Base-by-base conservation (phyloP, 2,329 filamentous ascomycete species). In the Xylaria digitata region DNA sequence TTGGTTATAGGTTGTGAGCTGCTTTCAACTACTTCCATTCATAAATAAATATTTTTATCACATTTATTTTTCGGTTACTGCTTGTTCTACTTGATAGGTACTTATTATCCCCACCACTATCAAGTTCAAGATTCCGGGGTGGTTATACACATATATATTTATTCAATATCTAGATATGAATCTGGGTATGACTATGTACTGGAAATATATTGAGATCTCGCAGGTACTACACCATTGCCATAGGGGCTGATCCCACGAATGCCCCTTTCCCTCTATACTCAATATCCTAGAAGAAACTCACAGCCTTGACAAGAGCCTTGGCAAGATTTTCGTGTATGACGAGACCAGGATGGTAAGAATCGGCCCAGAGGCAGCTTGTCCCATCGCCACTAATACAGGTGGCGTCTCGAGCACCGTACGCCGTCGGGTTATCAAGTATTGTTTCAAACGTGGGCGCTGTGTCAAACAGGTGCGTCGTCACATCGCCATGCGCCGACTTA, bases 391-490 rank as follows among this genome's bases (percentile, higher is more conserved):
- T 70, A 7, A 68, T 55, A 23, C 70, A 73, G 1, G 69, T 71
- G 7, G 69, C 65, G 40, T 73, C 69, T 3, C 62, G 21, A 1
- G 71, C 71, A 13, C 71, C 71, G n/a, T 72, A 73, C 3, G 67
- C 69, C 49, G 70, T 67, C 3, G 71, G 71, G 60, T 73, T 53
- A 53, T 65, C 34, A 15, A 73, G 56, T 8, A 67, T 62, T 1
- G 65, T 46, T 13, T 59, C 32, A 37, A 73, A 72, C 0, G 63
- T 68, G 15, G 67, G 23, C 17, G 67, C 45, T 2, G 71, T 73
- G 52, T 72, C 64, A 32, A 72, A 71, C n/a, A 73, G 34, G 53
- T 54, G 56, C 13, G 63, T 62, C 11, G 64, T 68, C 8, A 71
- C 48, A 32, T 53, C 70, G 19, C 50, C 40, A 40, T 73, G 55